These are phyloP conservation scores for Ceratocystis albifundus DNA, from an alignment of 2,329 filamentous ascomycete species.

Conservation along the genomic window DNA sequence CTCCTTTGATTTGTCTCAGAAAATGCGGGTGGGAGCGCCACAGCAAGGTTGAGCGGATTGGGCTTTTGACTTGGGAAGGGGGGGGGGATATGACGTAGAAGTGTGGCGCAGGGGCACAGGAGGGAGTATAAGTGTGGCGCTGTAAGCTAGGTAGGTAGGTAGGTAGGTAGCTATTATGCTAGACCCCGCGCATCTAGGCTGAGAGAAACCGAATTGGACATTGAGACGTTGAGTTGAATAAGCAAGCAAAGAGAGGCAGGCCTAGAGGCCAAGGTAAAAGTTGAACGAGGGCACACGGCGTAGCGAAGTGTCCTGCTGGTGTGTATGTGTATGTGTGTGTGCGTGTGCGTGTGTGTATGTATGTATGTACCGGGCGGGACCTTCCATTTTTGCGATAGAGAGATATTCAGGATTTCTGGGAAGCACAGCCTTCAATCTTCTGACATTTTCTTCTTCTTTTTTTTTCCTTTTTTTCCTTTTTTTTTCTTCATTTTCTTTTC, in stretches of 20 bases:
- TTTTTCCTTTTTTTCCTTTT: too few relatives aligned
- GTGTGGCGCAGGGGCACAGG: background rate
- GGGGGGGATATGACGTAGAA: background rate
- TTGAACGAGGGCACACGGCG: background rate
- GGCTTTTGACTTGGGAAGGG: background rate
- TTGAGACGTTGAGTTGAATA: too few relatives aligned
- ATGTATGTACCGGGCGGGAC: background rate
- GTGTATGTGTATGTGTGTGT: background rate
- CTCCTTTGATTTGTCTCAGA: slow-evolving; percentile 16
- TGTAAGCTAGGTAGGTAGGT: too few relatives aligned
- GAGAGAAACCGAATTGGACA: background rate
- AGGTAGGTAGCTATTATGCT: too few relatives aligned
- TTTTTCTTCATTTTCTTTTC: too few relatives aligned
- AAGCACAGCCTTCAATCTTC: slow-evolving; percentile 2
- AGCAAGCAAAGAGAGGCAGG: background rate
- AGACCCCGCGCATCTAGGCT: too few relatives aligned
- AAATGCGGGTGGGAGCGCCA: background rate
- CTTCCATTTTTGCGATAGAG: background rate
- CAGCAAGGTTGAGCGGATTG: background rate
- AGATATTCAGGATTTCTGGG: background rate
- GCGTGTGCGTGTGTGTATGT: background rate
- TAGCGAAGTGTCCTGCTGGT: background rate
- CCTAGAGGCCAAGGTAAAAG: too few relatives aligned
- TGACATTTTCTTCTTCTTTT: too few relatives aligned
- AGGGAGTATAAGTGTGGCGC: background rate